phyloP scores from a whole-genome alignment of 2,329 filamentous ascomycete species.

The Penicillium sp. region DNA sequence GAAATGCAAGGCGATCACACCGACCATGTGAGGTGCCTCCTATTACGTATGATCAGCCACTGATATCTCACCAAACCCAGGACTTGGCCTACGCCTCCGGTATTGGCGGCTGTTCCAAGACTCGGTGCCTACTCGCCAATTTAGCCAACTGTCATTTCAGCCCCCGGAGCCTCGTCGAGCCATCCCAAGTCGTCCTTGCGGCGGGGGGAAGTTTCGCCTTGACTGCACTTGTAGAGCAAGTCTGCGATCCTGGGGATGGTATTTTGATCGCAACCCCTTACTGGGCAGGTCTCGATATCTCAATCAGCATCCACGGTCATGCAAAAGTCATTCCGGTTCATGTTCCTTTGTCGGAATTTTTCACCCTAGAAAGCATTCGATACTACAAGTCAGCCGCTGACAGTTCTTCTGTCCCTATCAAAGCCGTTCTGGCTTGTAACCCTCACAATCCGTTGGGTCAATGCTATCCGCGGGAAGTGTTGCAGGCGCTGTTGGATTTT shows the following conservation, averaged over 20 bases:
- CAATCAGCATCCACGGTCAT: not conserved
- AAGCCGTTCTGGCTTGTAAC: slow-evolving; percentile 2
- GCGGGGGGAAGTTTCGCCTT: not conserved
- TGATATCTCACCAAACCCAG: not conserved
- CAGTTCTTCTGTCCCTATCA: not conserved
- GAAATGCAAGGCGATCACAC: not conserved
- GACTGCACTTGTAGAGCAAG: not conserved
- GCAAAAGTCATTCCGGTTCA: not conserved
- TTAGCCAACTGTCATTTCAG: not conserved
- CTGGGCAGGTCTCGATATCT: slow-evolving; percentile 2
- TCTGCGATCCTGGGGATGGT: slow-evolving; percentile 2
- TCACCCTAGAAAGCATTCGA: not conserved
- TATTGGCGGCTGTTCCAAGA: not conserved
- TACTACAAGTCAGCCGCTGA: not conserved
- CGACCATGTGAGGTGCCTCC: not conserved
- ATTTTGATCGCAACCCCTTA: slow-evolving; percentile 1
- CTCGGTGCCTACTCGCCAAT: not conserved
- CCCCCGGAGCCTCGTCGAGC: not conserved
- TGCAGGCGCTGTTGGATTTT: slow-evolving; percentile 4
- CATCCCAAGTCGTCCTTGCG: not conserved
- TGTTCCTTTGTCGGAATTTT: not conserved
- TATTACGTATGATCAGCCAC: not conserved
- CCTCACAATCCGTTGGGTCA: slow-evolving; percentile 6
- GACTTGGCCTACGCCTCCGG: not conserved
- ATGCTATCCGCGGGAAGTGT: not conserved